These are phyloP conservation scores for Chrysopogon serrulatus DNA, from an alignment of 176 grass and related monocot genomes.

Conservation along the genomic window DNA sequence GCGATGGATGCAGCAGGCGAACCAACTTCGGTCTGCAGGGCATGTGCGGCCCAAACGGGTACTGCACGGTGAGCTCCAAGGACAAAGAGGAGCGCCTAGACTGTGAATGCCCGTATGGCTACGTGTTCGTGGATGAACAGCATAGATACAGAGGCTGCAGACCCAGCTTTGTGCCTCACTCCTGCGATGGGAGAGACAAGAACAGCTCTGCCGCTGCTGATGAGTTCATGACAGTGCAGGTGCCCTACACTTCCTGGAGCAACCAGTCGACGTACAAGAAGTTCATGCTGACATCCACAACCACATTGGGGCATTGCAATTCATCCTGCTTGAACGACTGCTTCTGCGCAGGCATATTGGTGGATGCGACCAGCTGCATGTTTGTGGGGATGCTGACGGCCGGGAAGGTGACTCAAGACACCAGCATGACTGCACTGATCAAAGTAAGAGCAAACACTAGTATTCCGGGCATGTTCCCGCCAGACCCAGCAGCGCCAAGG, in stretches of 20 bases:
- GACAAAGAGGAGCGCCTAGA: background rate
- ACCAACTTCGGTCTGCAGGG: background rate
- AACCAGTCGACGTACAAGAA: background rate
- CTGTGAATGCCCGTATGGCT: background rate
- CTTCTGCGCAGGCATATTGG: background rate
- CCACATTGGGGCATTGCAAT: background rate
- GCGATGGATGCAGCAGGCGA: background rate
- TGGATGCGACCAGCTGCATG: background rate
- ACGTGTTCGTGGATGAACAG: background rate
- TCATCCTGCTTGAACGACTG: background rate
- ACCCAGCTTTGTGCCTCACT: background rate
- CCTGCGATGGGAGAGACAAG: background rate
- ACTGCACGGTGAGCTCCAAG: background rate
- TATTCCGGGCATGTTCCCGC: too few relatives aligned
- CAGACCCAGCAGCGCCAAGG: background rate
- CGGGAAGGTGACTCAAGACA: background rate
- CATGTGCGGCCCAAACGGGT: background rate
- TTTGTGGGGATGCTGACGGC: background rate
- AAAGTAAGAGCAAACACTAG: background rate
- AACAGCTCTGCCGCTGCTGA: too few relatives aligned
- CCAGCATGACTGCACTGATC: background rate
- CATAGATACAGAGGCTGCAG: background rate
- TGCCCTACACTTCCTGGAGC: background rate
- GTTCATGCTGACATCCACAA: background rate
- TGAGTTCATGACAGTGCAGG: background rate